Base-by-base conservation (phyloP, 371 early-diverging fungal species). In the Haplosporangium sp. region DNA sequence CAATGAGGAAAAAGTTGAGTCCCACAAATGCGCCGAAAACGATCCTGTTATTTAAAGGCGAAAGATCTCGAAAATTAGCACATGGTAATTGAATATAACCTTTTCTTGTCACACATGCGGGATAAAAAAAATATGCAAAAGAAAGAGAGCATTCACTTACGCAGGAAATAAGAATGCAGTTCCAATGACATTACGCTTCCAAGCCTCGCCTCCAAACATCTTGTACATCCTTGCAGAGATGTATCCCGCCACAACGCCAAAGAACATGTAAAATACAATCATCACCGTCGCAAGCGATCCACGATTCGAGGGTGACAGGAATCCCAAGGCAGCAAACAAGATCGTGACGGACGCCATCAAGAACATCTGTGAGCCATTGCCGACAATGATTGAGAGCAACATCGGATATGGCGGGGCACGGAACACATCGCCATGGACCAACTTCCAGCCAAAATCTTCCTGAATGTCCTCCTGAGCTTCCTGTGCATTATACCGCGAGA, bases 251-350 rank as follows among this genome's bases (percentile, higher is more conserved):
- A 94, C 90, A 42, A 90, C 87, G 7, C 92, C 94, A 82, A 94
- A 97, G 53, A 92, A 71, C 85, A 97, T 93, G 76, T 94, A 98
- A 69, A 96, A 92, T 46, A 95, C 85, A 47, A 98, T 86, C 88
- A 94, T 93, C 42, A 95, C 92, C 3, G 97, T 97, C 2, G 88
- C 89, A 42, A 98, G 86, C 4, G 97, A 94, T 38, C 98, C 98
- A 56, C 99, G 95, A 81, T 91, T 93, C 0, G 97, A 95, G 0
- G 98, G 98, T 21, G 96, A 95, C 55, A 98, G 85, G 89, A 98
- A 97, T 18, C 99, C 99, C 48, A 98, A 89, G 21, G 94, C 90
- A 23, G 98, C 98, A 89, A 98, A 95, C 0, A 91, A 90, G 8
- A 91, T 81, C 0, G 94, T 95, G 29, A 92, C 86, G 14, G 89